Evolutionary conservation across 176 grass and related monocot genomes (phyloP).

Genomic region (Zoysia pacifica): DNA sequence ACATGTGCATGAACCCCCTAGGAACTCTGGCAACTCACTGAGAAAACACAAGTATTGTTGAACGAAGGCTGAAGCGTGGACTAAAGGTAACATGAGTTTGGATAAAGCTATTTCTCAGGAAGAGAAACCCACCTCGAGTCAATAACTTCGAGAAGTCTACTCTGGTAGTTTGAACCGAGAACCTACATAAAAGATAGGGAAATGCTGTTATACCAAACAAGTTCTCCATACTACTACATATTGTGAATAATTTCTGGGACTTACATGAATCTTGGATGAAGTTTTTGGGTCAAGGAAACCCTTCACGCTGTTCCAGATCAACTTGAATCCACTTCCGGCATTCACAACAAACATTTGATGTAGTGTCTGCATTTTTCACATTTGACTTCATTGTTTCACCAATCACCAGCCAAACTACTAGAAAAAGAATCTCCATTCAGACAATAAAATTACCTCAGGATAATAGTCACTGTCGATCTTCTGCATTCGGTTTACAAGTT

Average conservation of each 20-base stretch:
- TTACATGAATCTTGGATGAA: slow-evolving; percentile 96
- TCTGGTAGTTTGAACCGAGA: slow-evolving; percentile 82
- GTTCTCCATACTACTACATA: background rate
- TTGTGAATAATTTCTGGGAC: slow-evolving; percentile 17
- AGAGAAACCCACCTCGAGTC: slow-evolving; percentile 66
- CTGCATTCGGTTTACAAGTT: slow-evolving; percentile 75
- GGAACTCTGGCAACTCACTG: slow-evolving; percentile 95
- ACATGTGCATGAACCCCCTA: slow-evolving; percentile 90
- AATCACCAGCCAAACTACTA: background rate
- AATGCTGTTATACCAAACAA: background rate
- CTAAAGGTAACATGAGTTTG: slow-evolving; percentile 18
- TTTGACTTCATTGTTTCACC: background rate
- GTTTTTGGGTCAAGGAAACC: slow-evolving; percentile 99
- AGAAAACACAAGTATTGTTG: slow-evolving; percentile 39
- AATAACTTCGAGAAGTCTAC: slow-evolving; percentile 87
- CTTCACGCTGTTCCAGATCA: slow-evolving; percentile 93
- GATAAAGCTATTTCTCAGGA: background rate
- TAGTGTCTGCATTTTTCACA: slow-evolving; percentile 63
- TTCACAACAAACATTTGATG: slow-evolving; percentile 99
- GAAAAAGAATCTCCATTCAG: background rate
- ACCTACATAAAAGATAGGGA: slow-evolving; percentile 48
- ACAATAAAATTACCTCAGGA: slow-evolving; percentile 69
- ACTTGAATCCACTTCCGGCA: slow-evolving; percentile 86
- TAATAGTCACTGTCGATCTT: slow-evolving; percentile 98
- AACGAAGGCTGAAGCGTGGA: background rate